Evolutionary conservation across 208 protist genomes (phyloP).

Genomic region (Porcisia deanei): DNA sequence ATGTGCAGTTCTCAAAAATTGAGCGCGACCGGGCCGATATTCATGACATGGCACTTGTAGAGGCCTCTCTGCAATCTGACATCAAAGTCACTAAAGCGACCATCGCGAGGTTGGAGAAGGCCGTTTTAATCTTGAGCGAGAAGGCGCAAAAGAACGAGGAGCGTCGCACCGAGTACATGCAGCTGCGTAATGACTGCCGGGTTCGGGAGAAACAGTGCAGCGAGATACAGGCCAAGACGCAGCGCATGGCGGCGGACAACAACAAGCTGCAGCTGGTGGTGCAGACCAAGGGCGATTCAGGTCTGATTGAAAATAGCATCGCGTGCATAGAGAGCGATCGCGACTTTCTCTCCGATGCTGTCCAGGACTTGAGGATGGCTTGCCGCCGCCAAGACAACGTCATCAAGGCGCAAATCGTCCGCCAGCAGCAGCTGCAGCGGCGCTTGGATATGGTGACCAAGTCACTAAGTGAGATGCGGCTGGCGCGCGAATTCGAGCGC

Average conservation of each 20-base stretch:
- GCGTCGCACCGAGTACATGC: constrained; percentile 46
- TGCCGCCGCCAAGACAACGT: constrained; percentile 79
- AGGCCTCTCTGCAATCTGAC: constrained; percentile 53
- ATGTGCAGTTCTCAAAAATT: constrained; percentile 39
- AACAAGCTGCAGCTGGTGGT: constrained; percentile 34
- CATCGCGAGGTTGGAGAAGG: constrained; percentile 75
- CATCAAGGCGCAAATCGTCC: constrained; percentile 75
- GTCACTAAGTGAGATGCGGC: constrained; percentile 79
- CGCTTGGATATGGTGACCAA: constrained; percentile 75
- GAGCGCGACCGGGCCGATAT: constrained; percentile 41
- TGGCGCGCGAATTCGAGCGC: constrained; percentile 78
- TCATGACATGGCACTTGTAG: constrained; percentile 68
- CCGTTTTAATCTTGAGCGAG: constrained; percentile 46
- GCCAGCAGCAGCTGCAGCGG: constrained; percentile 82
- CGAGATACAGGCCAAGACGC: constrained; percentile 60
- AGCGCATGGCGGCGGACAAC: constrained; percentile 45
- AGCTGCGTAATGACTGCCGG: constrained; percentile 73
- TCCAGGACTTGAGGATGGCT: constrained; percentile 63
- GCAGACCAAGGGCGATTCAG: constrained; percentile 46
- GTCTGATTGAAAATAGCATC: constrained; percentile 55
- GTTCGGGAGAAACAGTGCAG: constrained; percentile 68
- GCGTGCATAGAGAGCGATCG: constrained; percentile 76
- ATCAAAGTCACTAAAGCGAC: constrained; percentile 55
- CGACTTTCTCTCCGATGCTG: constrained; percentile 70
- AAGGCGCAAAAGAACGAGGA: constrained; percentile 51